These are phyloP conservation scores for Avena sativa DNA, from an alignment of 176 grass and related monocot genomes.

Conservation along the genomic window DNA sequence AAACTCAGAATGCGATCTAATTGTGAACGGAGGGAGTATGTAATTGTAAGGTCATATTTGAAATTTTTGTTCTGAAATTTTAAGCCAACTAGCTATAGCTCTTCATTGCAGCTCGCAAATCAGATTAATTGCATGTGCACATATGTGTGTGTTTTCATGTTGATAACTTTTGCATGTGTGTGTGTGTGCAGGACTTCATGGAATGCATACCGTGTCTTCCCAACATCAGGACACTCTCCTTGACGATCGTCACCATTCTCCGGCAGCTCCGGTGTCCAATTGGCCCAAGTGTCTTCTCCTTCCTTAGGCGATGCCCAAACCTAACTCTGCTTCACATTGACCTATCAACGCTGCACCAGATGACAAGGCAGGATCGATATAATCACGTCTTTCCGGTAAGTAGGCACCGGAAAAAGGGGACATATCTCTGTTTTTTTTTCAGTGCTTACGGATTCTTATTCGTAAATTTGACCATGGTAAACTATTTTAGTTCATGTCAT, in stretches of 20 bases:
- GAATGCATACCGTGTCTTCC: constrained; percentile 9
- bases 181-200: constrained; percentile 23
- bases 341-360: not conserved
- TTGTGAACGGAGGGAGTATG: no score
- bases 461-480: not conserved
- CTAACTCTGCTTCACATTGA: constrained; percentile 29
- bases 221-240: constrained; percentile 4
- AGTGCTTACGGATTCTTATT: not conserved
- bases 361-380: not conserved
- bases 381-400: constrained; percentile 12
- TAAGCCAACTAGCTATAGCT: not conserved
- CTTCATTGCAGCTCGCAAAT: not conserved
- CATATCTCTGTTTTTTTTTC: not conserved
- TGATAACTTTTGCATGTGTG: not conserved
- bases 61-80: not conserved
- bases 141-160: no score
- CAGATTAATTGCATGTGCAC: not conserved
- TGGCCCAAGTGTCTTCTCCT: not conserved
- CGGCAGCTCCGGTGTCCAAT: not conserved
- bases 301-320: constrained; percentile 33
- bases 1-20: no score
- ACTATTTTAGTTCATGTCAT: not conserved
- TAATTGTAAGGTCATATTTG: not conserved
- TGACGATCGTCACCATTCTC: not conserved
- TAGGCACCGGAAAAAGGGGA: not conserved